Evolutionary conservation across 768 basidiomycete species (phyloP), one percentile per base, ranked within the genome.

Genomic region (Hebeloma cylindrosporum): DNA sequence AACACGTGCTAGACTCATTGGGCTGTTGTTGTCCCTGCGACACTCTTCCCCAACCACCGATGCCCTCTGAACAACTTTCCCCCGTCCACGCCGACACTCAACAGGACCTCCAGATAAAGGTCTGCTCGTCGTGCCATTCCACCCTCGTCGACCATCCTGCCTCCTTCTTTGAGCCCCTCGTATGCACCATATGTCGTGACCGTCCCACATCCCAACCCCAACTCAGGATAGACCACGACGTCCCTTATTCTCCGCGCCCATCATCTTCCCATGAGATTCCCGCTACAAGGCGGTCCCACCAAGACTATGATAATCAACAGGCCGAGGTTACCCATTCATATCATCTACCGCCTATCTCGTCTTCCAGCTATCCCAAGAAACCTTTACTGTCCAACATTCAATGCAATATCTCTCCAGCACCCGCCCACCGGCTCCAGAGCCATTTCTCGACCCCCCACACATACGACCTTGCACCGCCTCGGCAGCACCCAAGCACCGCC

Each of bases 1-100:
- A 42, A 50, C 56, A 53, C 56, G 56, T 54, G 56, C 40, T 22
- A 29, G 21, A 13, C 37, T 21, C 36, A 42, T n/a, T 20, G 17
- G 38, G 31, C 22, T 18, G 16, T 33, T 37, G 11, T 7, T 30
- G 20, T 30, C n/a, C 20, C 30, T 47, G 47, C 39, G 52, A 38
- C 47, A 43, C 48, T 52, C 53, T 51, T 54, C 48, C 53, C 51
- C 38, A 39, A 51, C 50, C 41, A 45, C 44, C 49, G 48, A 80
- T 81, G 79, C 80, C 81, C 57, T 68, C 78, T 58, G 74, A 73
- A 64, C 75, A 75, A 58, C 66, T 61, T 51, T 42, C 61, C 47
- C 43, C 61, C 43, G 59, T 39, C 43, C 57, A 43, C 38, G 54
- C 53, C 25, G 42, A 57, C 48, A 61, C 59, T 32, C 59, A 57